Conservation (phyloP, 2,329 filamentous ascomycete genomes). For the Cytospora schulzeri region DNA sequence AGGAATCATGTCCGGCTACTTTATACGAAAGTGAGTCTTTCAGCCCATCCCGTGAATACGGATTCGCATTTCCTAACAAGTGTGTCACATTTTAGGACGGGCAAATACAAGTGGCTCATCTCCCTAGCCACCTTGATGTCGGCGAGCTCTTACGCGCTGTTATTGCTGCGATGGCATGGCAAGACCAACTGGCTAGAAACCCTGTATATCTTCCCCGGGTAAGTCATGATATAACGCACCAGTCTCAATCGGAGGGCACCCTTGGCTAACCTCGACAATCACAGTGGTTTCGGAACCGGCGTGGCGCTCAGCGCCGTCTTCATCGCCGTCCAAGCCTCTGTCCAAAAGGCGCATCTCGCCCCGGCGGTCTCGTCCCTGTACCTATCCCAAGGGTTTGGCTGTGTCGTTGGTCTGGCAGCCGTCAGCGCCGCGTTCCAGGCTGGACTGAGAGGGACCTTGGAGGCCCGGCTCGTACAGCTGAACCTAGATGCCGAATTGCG, state of each 20-base stretch:
- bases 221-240: conserved; percentile 19
- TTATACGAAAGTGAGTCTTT: conserved; percentile 49
- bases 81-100: conserved; percentile 47
- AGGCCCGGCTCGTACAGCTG: conserved; percentile 30
- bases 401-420: conserved; percentile 43
- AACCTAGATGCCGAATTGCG: conserved; percentile 30
- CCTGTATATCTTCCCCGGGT: conserved; percentile 60
- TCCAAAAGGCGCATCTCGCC: conserved; percentile 42
- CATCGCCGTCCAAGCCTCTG: conserved; percentile 45
- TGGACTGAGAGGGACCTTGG: conserved; percentile 31
- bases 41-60: neutral
- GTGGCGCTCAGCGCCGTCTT: conserved; percentile 45
- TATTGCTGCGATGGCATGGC: conserved; percentile 62
- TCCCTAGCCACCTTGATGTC: conserved; percentile 53
- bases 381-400: conserved; percentile 40
- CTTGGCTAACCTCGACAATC: neutral
- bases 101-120: conserved; percentile 59
- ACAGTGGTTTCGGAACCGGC: conserved; percentile 45
- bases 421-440: conserved; percentile 41
- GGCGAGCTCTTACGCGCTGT: conserved; percentile 52
- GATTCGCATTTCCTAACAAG: neutral
- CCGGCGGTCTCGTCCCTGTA: conserved; percentile 46
- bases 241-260: neutral
- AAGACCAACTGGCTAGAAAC: conserved; percentile 57
- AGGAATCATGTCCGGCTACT: conserved; percentile 59